Conservation (phyloP, 148 eudicot genomes). For the Mesembryanthemum crystallinum region DNA sequence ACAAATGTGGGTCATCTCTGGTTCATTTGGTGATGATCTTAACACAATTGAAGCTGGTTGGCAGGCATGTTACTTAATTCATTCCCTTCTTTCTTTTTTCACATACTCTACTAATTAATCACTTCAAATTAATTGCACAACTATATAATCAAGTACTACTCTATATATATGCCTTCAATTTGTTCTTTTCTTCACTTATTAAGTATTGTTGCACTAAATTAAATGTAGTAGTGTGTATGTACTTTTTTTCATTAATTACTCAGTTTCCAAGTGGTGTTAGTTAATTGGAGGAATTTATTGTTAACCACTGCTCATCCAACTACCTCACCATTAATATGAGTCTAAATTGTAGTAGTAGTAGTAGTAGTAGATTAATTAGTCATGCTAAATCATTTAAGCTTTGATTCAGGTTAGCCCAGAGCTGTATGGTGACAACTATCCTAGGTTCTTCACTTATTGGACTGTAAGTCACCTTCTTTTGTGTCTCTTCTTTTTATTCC, state of each 20-base stretch:
- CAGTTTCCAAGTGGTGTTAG: background rate
- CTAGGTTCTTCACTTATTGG: constrained; percentile 98
- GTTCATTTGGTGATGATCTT: constrained; percentile 90
- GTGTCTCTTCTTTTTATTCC: too few relatives aligned
- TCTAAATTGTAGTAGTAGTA: background rate
- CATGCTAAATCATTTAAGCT: constrained; percentile 20
- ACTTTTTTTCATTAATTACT: too few relatives aligned
- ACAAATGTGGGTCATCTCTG: constrained; percentile 93
- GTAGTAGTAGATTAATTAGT: background rate
- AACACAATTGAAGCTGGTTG: constrained; percentile 99
- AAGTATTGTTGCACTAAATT: background rate
- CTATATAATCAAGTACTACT: too few relatives aligned
- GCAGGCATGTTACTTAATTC: constrained; percentile 55
- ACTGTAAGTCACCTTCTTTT: constrained; percentile 47
- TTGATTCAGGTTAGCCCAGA: constrained; percentile 82
- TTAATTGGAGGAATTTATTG: constrained; percentile 23
- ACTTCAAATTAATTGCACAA: background rate
- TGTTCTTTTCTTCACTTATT: too few relatives aligned
- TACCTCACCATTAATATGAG: constrained; percentile 2
- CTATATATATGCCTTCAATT: background rate
- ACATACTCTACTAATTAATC: background rate
- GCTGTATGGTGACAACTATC: constrained; percentile 88
- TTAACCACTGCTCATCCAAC: constrained; percentile 26
- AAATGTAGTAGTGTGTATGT: too few relatives aligned
- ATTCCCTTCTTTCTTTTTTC: background rate